Conservation (phyloP, 805 yeast species). For the Dipodascus geniculatus region DNA sequence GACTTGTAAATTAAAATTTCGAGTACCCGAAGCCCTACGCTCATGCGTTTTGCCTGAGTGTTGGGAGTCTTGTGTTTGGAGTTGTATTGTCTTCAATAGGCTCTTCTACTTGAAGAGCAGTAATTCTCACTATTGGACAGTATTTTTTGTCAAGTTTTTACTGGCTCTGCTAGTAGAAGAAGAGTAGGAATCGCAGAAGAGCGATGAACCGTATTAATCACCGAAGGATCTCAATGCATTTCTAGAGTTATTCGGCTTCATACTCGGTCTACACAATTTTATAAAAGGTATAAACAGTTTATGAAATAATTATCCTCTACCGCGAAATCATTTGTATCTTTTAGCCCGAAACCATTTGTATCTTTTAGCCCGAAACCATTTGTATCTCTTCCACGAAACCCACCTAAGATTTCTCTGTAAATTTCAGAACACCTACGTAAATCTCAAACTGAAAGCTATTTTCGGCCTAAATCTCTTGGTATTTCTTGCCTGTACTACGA, state of each 20-base stretch:
- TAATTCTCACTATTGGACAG: not conserved
- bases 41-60: not conserved
- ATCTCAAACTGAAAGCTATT: not conserved
- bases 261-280: constrained; percentile 4
- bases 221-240: not conserved
- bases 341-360: too few relatives aligned
- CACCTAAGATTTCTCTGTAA: too few relatives aligned
- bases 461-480: too few relatives aligned
- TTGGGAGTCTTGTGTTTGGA: not conserved
- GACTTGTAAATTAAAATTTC: not conserved
- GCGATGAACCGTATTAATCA: constrained; percentile 7
- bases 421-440: not conserved
- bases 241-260: constrained; percentile 5
- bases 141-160: not conserved
- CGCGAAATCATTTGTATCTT: too few relatives aligned
- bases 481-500: too few relatives aligned
- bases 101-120: not conserved
- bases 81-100: constrained; percentile 1
- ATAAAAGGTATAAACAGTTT: too few relatives aligned
- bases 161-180: constrained; percentile 10
- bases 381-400: too few relatives aligned
- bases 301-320: too few relatives aligned
- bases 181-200: constrained; percentile 8
- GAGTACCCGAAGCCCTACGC: not conserved
- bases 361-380: too few relatives aligned